Evolutionary conservation across 305 asterid genomes (phyloP).

Genomic region (Fraxinus albicans): DNA sequence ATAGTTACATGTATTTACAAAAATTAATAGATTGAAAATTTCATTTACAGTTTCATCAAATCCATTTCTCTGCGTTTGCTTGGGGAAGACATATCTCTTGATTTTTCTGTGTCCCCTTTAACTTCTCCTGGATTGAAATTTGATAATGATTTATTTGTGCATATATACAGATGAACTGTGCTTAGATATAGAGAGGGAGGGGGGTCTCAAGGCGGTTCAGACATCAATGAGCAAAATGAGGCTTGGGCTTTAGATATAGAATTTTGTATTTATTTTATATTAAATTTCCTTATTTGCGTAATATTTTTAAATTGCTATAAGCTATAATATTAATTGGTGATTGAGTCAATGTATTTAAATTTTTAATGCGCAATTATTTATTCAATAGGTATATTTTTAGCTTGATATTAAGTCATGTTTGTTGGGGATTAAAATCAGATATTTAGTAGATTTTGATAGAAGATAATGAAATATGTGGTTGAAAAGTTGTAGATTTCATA

Average conservation of each 20-base stretch:
- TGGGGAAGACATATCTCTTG: slow-evolving; percentile 81
- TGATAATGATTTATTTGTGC: slow-evolving; percentile 10
- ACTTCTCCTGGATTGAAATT: slow-evolving; percentile 13
- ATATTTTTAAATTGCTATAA: background rate
- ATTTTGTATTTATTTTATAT: background rate
- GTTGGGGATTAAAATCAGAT: too few species aligned
- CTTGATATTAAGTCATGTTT: background rate
- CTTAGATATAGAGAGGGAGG: slow-evolving; percentile 10
- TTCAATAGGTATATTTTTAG: background rate
- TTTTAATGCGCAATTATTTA: too few species aligned
- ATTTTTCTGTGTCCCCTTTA: background rate
- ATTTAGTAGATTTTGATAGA: too few species aligned
- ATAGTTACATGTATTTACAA: background rate
- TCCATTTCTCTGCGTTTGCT: slow-evolving; percentile 98
- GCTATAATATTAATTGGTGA: background rate
- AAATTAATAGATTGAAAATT: slow-evolving; percentile 13
- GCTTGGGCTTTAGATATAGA: slow-evolving; percentile 11
- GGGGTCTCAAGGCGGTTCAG: slow-evolving; percentile 35
- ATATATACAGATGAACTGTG: background rate
- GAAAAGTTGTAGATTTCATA: too few species aligned
- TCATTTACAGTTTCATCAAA: slow-evolving; percentile 81
- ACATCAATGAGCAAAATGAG: slow-evolving; percentile 33
- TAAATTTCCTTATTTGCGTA: background rate
- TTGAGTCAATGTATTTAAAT: background rate
- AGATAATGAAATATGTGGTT: too few species aligned